Conservation (phyloP, 2,329 filamentous ascomycete species). For the Penicillium oxalicum region DNA sequence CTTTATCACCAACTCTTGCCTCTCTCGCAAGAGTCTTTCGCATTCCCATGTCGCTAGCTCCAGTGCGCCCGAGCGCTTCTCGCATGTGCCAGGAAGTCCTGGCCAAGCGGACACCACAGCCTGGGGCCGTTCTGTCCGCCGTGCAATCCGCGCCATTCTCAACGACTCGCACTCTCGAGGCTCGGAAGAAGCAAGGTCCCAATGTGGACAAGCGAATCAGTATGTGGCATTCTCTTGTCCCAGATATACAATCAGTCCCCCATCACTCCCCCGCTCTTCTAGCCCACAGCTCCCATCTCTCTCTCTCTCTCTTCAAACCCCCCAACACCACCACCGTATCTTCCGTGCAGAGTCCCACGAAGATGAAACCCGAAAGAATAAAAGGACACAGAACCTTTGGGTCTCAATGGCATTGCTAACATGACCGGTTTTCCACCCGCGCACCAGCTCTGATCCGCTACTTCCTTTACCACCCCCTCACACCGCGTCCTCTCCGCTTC, state of each 20-base stretch:
- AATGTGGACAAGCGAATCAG: constrained; percentile 41
- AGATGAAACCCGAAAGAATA: too few species aligned
- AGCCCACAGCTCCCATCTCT: too few species aligned
- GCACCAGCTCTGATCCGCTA: constrained; percentile 59
- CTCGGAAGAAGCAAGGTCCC: constrained; percentile 31
- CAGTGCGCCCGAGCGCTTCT: constrained; percentile 22
- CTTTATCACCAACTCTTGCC: constrained; percentile 38
- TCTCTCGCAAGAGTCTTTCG: constrained; percentile 43
- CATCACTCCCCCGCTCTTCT: too few species aligned
- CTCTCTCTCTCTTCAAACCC: too few species aligned
- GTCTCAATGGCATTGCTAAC: constrained; percentile 3
- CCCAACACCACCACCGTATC: too few species aligned
- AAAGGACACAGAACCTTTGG: too few species aligned
- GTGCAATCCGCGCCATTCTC: constrained; percentile 33
- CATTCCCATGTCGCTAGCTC: constrained; percentile 34
- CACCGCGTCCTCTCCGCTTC: constrained; percentile 76
- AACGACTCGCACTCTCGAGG: constrained; percentile 34
- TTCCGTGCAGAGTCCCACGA: too few species aligned
- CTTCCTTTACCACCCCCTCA: constrained; percentile 62
- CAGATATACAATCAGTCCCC: background rate
- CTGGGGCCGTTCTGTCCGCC: constrained; percentile 20
- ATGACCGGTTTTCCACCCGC: constrained; percentile 2
- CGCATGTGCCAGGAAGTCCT: constrained; percentile 19
- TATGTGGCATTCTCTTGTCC: constrained; percentile 24
- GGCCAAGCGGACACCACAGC: constrained; percentile 14